These are phyloP conservation scores for Sporothrix brunneoviolacea DNA, from an alignment of 2,329 filamentous ascomycete genomes.

Conservation along the genomic window DNA sequence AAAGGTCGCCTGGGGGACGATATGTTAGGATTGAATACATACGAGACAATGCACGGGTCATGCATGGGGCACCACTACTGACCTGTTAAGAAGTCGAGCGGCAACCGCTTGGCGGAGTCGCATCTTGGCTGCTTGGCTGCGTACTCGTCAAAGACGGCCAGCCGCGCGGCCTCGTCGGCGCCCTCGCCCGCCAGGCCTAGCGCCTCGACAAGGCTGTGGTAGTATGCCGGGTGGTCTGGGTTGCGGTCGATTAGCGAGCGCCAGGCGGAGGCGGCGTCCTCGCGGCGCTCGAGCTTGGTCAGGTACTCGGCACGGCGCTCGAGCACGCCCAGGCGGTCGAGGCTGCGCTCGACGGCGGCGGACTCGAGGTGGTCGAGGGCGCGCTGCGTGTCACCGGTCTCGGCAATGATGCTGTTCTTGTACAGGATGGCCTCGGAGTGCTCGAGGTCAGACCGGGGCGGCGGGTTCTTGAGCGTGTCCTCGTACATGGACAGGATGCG, in stretches of 20 bases:
- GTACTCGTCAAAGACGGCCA: constrained; percentile 72
- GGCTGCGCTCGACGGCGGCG: constrained; percentile 65
- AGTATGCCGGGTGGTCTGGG: constrained; percentile 80
- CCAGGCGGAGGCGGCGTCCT: constrained; percentile 78
- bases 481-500: constrained; percentile 88
- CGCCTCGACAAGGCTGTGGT: constrained; percentile 65
- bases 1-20: constrained; percentile 59
- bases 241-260: constrained; percentile 77
- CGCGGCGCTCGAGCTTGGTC: constrained; percentile 64
- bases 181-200: constrained; percentile 49
- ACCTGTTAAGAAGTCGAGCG: constrained; percentile 81
- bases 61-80: constrained; percentile 19
- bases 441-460: constrained; percentile 74
- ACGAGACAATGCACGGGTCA: too few species aligned
- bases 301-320: constrained; percentile 84
- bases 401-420: constrained; percentile 90
- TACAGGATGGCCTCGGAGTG: constrained; percentile 92
- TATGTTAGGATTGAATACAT: too few species aligned
- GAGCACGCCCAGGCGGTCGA: constrained; percentile 79
- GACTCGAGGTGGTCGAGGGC: constrained; percentile 81
- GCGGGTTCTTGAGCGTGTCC: constrained; percentile 78
- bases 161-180: constrained; percentile 53
- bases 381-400: constrained; percentile 73
- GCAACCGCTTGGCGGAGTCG: constrained; percentile 79
- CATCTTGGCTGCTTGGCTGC: constrained; percentile 73